Percentiles rank a stretch among this genome's conserved stretches.
phyloP scores from a whole-genome alignment of 345 rosid genomes.

The Schrenkiella parvula region DNA sequence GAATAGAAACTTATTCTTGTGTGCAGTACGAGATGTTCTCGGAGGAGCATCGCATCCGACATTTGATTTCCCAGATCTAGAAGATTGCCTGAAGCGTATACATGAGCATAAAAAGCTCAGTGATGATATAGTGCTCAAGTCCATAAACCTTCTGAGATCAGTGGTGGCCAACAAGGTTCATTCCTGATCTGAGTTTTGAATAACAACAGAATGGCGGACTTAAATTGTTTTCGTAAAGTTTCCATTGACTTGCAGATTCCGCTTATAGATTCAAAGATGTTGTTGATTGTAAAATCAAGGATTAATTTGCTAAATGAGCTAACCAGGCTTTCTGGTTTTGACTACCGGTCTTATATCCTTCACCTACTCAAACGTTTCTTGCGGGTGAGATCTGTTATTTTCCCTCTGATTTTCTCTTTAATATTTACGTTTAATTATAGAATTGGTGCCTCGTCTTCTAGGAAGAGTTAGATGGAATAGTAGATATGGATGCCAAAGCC shows the following conservation, averaged over 20 bases:
- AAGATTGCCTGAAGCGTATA: constrained; percentile 10
- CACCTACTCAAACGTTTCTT: not conserved
- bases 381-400: not conserved
- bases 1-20: too few relatives aligned
- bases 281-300: not conserved
- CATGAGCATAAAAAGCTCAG: not conserved
- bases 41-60: not conserved
- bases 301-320: not conserved
- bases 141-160: not conserved
- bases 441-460: not conserved
- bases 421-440: not conserved
- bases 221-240: not conserved
- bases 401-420: not conserved
- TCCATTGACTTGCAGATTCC: not conserved
- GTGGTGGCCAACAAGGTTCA: not conserved
- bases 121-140: not conserved
- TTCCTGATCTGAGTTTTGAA: not conserved
- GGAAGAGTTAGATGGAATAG: not conserved
- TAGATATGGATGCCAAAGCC: too few relatives aligned
- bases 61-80: not conserved
- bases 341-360: not conserved
- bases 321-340: not conserved
- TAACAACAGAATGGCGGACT: not conserved
- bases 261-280: constrained; percentile 18
- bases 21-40: constrained; percentile 20